Evolutionary conservation across 495 filamentous ascomycete species (phyloP).

Genomic region (Penicillium nucicola): DNA sequence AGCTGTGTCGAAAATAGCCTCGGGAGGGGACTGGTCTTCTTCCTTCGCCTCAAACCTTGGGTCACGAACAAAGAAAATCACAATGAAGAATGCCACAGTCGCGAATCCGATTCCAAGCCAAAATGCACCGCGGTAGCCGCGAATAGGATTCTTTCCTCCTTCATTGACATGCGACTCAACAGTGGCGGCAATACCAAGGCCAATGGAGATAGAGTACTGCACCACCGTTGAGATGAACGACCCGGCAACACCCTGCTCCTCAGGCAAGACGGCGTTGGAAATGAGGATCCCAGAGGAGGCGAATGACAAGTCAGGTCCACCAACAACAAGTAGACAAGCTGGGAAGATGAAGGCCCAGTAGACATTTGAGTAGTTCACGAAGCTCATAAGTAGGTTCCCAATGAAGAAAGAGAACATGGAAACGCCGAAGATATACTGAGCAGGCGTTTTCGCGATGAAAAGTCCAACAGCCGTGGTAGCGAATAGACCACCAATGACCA

Average conservation of each 20-base stretch:
- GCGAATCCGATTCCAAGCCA: conserved; percentile 19
- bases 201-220: conserved; percentile 47
- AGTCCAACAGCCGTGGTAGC: conserved; percentile 34
- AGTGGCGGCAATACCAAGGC: conserved; percentile 46
- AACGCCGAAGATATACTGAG: conserved; percentile 42
- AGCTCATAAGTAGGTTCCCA: conserved; percentile 29
- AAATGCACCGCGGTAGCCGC: conserved; percentile 30
- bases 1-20: neutral
- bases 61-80: conserved; percentile 20
- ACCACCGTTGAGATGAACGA: conserved; percentile 43
- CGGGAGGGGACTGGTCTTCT: neutral
- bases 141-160: conserved; percentile 27
- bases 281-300: conserved; percentile 44
- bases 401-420: conserved; percentile 37
- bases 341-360: conserved; percentile 40
- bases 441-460: conserved; percentile 30
- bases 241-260: conserved; percentile 44
- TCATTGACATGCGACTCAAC: conserved; percentile 32
- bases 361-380: conserved; percentile 17
- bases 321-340: conserved; percentile 36
- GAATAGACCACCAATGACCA: conserved; percentile 31
- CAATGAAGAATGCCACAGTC: conserved; percentile 15
- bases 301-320: conserved; percentile 48
- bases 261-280: conserved; percentile 34
- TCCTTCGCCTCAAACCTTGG: conserved; percentile 10